Percentiles rank a stretch among this genome's conserved stretches.
Conservation (phyloP, 2,329 filamentous ascomycete species). For the Trichoderma koningiopsis region DNA sequence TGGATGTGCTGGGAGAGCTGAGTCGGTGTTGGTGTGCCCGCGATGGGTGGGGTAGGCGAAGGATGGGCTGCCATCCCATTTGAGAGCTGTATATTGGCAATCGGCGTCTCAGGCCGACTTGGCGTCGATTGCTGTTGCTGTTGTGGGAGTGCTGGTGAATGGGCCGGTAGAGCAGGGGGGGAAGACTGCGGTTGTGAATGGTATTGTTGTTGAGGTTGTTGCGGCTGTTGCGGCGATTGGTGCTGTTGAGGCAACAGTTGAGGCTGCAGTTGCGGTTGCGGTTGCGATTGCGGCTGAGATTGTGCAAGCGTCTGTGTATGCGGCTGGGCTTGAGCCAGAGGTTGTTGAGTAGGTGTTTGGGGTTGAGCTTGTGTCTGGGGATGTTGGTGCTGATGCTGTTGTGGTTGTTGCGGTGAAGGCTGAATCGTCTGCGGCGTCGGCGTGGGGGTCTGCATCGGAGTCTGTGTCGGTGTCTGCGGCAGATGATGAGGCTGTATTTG, state of each 20-base stretch:
- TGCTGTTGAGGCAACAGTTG: slow-evolving; percentile 20
- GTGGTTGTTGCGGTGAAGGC: neutral
- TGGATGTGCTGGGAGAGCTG: slow-evolving; percentile 15
- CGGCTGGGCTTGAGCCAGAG: slow-evolving; percentile 26
- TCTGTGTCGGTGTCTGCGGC: slow-evolving; percentile 30
- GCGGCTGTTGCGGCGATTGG: slow-evolving; percentile 14
- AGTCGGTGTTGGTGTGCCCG: slow-evolving; percentile 24
- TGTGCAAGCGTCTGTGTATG: slow-evolving; percentile 28
- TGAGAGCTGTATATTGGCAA: slow-evolving; percentile 12
- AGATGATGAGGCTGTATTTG: slow-evolving; percentile 31
- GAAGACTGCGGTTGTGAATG: slow-evolving; percentile 2
- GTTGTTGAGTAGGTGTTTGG: neutral
- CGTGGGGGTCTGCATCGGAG: slow-evolving; percentile 33
- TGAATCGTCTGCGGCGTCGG: neutral
- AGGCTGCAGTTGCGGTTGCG: slow-evolving; percentile 29
- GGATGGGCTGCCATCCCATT: slow-evolving; percentile 6
- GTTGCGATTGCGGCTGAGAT: slow-evolving; percentile 30
- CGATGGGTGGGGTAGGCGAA: slow-evolving; percentile 18
- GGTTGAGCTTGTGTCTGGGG: neutral
- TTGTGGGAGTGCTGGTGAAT: slow-evolving; percentile 5
- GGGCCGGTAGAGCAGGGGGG: neutral
- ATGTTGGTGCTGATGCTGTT: neutral
- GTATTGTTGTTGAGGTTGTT: slow-evolving; percentile 17
- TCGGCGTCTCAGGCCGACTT: slow-evolving; percentile 21
- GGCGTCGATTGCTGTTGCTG: slow-evolving; percentile 17